Conservation (phyloP, 768 basidiomycete species). For the Bullera alba region DNA sequence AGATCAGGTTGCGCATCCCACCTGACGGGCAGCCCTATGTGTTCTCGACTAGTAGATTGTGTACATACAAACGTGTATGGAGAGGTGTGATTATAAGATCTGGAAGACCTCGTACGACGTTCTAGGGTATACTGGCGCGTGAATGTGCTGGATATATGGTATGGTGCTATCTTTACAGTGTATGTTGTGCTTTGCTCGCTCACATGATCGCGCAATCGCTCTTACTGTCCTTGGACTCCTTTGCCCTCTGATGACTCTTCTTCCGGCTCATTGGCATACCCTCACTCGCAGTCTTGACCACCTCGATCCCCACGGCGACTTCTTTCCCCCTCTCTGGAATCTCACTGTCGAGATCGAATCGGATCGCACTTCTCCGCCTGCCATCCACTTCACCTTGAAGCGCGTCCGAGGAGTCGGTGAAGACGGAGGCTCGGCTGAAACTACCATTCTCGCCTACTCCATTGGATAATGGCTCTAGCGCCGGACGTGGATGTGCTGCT, state of each 20-base stretch:
- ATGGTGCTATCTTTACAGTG: too few species aligned
- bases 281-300: not conserved
- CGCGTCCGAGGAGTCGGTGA: not conserved
- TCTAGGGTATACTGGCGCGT: too few species aligned
- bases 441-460: not conserved
- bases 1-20: too few species aligned
- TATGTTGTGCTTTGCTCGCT: not conserved
- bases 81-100: too few species aligned
- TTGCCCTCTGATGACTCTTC: not conserved
- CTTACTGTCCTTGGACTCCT: slow-evolving; percentile 15
- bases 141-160: not conserved
- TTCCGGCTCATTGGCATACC: not conserved
- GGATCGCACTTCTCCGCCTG: slow-evolving; percentile 1
- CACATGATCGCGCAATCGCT: slow-evolving; percentile 17
- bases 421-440: not conserved
- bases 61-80: too few species aligned
- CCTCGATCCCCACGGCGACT: not conserved
- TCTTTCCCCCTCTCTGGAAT: not conserved
- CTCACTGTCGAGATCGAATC: not conserved
- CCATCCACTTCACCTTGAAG: not conserved
- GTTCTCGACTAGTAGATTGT: too few species aligned
- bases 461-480: not conserved
- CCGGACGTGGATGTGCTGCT: not conserved
- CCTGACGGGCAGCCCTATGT: too few species aligned
- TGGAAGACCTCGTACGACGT: too few species aligned